Base-by-base conservation (phyloP, 2,329 filamentous ascomycete genomes). In the Fusarium floridanum region DNA sequence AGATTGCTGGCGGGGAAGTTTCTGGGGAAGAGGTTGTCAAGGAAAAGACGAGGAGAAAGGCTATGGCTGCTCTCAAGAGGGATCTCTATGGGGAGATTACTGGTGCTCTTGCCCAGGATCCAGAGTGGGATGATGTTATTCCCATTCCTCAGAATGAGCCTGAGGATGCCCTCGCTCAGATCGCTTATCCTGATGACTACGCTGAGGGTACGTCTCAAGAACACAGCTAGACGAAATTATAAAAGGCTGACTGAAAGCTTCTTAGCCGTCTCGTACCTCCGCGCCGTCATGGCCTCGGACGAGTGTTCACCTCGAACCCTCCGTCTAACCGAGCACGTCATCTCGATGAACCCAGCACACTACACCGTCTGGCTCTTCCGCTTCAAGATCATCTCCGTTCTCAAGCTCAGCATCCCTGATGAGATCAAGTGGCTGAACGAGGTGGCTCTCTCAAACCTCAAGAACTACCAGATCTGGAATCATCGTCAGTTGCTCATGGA, bases 361-460 rank as follows among this genome's bases (percentile, higher is more conserved):
- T 99, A 99, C 85, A 99, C 97, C 17, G 96, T 98, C 71, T 99
- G 97, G 97, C 91, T 98, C 24, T 99, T 97, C 86, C 93, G 97
- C 71, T 95, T 95, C 76, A 91, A 92, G 79, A 93, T 93, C 63
- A 85, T 98, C 59, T 89, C 92, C 73, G 87, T 90, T 4, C 86
- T 97, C 29, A 83, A 89, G 57, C 88, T 92, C 57, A 85, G 91
- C 64, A 86, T 97, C 53, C 84, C 86, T 3, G 88, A 92, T 68
- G 97, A 99, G 83, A 87, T 98, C 56, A 85, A 86, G 50, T 99
- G 96, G 95, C 88, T 99, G 61, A 97, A 98, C 83, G 86, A 91
- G 12, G 91, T 97, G 32, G 94, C 96, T 12, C 86, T 97, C 62
- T 88, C 90, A 67, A 93, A 98, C 82, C 91, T 97, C 79, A 99